phyloP scores from a whole-genome alignment of 2,329 filamentous ascomycete species.

The Hypomyces rosellus region DNA sequence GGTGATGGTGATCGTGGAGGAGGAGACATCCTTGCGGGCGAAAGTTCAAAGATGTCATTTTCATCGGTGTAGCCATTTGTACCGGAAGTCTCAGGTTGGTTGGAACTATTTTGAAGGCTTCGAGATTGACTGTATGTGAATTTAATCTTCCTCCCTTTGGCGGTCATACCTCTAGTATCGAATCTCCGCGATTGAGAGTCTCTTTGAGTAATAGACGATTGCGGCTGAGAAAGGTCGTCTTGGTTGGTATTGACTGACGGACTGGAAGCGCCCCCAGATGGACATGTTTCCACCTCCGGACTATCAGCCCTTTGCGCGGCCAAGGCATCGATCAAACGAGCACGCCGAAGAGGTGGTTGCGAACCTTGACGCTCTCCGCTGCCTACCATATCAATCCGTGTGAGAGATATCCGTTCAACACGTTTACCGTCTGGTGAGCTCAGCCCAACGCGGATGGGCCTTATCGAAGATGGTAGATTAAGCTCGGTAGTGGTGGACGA shows the following conservation, averaged over 20 bases:
- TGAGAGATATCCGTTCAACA: no score
- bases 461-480: background rate
- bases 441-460: background rate
- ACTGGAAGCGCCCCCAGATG: background rate
- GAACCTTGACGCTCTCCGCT: background rate
- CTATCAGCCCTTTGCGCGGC: constrained; percentile 1
- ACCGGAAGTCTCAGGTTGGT: constrained; percentile 19
- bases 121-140: constrained; percentile 31
- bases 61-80: constrained; percentile 7
- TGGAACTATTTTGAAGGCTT: constrained; percentile 22
- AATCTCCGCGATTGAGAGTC: constrained; percentile 17
- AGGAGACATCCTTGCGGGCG: constrained; percentile 17
- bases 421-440: no score
- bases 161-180: constrained; percentile 20
- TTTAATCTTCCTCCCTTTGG: constrained; percentile 27
- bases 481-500: background rate
- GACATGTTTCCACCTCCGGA: background rate
- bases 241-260: background rate
- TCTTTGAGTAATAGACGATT: constrained; percentile 8
- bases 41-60: constrained; percentile 18
- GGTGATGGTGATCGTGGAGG: constrained; percentile 18
- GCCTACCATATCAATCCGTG: no score
- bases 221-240: constrained; percentile 6
- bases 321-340: constrained; percentile 11
- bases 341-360: constrained; percentile 4